phyloP scores from a whole-genome alignment of 2,329 filamentous ascomycete species.

The Phialocephala subalpina region DNA sequence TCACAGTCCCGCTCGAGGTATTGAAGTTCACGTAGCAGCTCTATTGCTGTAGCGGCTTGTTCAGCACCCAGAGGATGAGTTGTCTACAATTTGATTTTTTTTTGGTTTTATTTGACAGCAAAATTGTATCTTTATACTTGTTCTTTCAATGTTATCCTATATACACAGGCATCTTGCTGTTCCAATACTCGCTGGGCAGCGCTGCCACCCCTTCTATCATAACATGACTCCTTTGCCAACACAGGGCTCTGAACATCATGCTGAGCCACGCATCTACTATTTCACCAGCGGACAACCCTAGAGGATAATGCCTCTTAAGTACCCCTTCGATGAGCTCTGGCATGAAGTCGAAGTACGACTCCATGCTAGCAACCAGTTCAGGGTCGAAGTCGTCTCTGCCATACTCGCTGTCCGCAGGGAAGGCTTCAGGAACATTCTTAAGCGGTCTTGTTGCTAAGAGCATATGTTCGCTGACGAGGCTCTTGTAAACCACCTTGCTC shows the following conservation, averaged over 20 bases:
- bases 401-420: constrained; percentile 3
- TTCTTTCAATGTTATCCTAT: constrained; percentile 21
- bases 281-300: background rate
- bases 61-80: too few relatives aligned
- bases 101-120: too few relatives aligned
- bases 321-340: constrained; percentile 10
- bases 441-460: background rate
- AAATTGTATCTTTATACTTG: too few relatives aligned
- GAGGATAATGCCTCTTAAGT: background rate
- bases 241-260: constrained; percentile 30
- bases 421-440: background rate
- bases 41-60: too few relatives aligned
- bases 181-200: constrained; percentile 28
- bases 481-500: constrained; percentile 12
- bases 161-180: constrained; percentile 32
- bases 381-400: constrained; percentile 14
- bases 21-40: too few relatives aligned
- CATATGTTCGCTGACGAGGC: constrained; percentile 7
- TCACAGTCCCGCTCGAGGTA: too few relatives aligned
- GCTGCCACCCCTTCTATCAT: constrained; percentile 23
- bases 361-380: constrained; percentile 14
- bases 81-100: too few relatives aligned
- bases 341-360: constrained; percentile 17
- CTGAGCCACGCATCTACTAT: constrained; percentile 29
- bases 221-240: constrained; percentile 28